Evolutionary conservation across 768 basidiomycete species (phyloP).

Genomic region (Fibroporia radiculosa): DNA sequence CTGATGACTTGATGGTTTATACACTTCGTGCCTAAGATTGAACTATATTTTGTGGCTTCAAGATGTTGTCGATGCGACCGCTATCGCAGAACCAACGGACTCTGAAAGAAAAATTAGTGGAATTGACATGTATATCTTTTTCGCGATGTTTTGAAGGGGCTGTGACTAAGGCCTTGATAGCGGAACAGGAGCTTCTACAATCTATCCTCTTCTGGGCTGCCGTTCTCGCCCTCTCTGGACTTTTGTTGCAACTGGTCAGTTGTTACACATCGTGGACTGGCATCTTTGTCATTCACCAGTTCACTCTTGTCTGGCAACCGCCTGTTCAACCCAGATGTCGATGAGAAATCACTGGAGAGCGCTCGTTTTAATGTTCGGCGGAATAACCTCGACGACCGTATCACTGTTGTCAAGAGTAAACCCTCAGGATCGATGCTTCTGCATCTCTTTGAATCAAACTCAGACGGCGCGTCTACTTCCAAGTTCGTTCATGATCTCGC

Average conservation of each 20-base stretch:
- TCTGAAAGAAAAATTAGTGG: conserved; percentile 32
- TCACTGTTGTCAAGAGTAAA: conserved; percentile 37
- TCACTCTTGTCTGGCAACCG: neutral
- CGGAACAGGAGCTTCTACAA: conserved; percentile 86
- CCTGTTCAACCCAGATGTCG: conserved; percentile 59
- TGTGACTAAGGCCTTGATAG: conserved; percentile 27
- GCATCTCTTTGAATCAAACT: conserved; percentile 22
- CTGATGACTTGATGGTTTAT: neutral
- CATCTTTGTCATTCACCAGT: neutral
- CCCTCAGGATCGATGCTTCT: conserved; percentile 38
- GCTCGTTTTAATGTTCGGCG: conserved; percentile 49
- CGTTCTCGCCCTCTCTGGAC: conserved; percentile 43
- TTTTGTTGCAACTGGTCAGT: conserved; percentile 68
- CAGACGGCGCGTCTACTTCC: too few relatives aligned
- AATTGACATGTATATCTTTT: conserved; percentile 62
- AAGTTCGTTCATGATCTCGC: too few relatives aligned
- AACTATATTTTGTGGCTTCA: conserved; percentile 87
- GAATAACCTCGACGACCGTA: conserved; percentile 48
- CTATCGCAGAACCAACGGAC: conserved; percentile 7
- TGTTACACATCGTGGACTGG: neutral
- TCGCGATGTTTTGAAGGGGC: too few relatives aligned
- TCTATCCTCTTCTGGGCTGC: conserved; percentile 78
- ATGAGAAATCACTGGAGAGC: conserved; percentile 45
- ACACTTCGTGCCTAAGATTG: conserved; percentile 35
- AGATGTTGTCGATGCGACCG: conserved; percentile 44